Evolutionary conservation across 768 basidiomycete species (phyloP), one percentile per base, ranked within the genome.

Genomic region (Collybia sp.): DNA sequence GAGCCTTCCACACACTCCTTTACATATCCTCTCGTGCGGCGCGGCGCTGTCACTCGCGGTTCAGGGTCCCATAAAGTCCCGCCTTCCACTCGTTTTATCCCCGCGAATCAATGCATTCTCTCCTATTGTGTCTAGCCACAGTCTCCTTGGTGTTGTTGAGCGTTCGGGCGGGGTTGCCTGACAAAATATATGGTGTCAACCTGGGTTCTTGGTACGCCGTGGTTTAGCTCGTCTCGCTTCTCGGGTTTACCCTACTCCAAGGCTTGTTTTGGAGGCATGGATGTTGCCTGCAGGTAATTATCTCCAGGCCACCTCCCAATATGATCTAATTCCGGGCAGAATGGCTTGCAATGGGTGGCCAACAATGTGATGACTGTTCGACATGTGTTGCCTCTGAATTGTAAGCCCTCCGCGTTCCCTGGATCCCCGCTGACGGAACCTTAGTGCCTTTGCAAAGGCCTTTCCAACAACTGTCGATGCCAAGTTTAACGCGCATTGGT

Each of bases 211-310:
- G 72, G 75, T 72, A 47, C 17, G 64, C 53, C 46, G n/a, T 35
- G 3, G 18, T 43, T 2, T 20, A 10, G 15, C 16, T 19, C 42
- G 20, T 12, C 43, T 9, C 8, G 3, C 18, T 20, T 30, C 18
- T 30, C 30, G 42, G 11, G 3, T 12, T 16, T 30, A 30, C 50
- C 32, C 40, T 50, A 51, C 33, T 40, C 18, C 36, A 40, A 88
- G 88, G 88, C 71, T 90, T 42, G 62, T 90, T 0, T 60, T 88
- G 5, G 88, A 90, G 55, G 54, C 85, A n/a, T 90, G 88, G 88
- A 90, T 90, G 87, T 69, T 88, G 35, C 86, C 85, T 8, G 82
- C 82, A 53, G 15, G 15, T 12, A 4, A 11, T 16, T 16, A 12
- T 31, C 12, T 31, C 31, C 31, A 39, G 4, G 38, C 12, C 10